Percentiles rank a stretch among this genome's conserved stretches.
These are phyloP conservation scores for Aspergillus persii DNA, from an alignment of 2,329 filamentous ascomycete species.

Conservation along the genomic window DNA sequence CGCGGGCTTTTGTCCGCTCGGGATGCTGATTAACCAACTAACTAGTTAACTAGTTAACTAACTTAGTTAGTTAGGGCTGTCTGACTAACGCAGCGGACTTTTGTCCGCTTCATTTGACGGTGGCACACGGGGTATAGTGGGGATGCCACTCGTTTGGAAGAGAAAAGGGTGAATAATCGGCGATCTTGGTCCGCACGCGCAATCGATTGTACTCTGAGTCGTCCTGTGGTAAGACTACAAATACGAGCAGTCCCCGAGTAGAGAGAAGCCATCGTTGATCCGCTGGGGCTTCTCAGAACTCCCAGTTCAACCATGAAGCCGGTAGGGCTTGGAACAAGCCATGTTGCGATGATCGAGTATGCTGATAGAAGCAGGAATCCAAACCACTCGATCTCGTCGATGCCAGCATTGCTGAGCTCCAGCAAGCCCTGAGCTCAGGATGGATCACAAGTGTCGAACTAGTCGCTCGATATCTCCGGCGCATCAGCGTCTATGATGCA, in stretches of 20 bases:
- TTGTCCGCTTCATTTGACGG: neutral
- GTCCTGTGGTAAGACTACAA: no score
- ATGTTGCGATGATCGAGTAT: no score
- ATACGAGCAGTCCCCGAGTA: no score
- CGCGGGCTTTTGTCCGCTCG: slow-evolving; percentile 7
- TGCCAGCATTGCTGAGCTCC: slow-evolving; percentile 47
- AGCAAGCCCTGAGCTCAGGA: slow-evolving; percentile 42
- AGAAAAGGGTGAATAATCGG: neutral
- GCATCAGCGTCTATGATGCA: slow-evolving; percentile 49
- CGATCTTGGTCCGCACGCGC: no score
- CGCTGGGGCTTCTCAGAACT: no score
- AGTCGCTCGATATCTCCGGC: slow-evolving; percentile 46
- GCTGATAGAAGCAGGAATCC: no score
- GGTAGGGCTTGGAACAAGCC: no score
- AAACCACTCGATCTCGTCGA: slow-evolving; percentile 31
- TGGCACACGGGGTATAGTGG: neutral
- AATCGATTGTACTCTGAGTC: no score
- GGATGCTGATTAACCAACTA: neutral
- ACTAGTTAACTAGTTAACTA: neutral
- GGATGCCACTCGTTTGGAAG: neutral
- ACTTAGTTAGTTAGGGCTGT: neutral
- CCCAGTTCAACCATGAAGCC: no score
- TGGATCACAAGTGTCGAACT: slow-evolving; percentile 47
- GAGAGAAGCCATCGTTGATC: no score
- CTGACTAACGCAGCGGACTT: neutral